phyloP scores from a whole-genome alignment of 2,329 filamentous ascomycete species.

The Nannizzia gypsea region DNA sequence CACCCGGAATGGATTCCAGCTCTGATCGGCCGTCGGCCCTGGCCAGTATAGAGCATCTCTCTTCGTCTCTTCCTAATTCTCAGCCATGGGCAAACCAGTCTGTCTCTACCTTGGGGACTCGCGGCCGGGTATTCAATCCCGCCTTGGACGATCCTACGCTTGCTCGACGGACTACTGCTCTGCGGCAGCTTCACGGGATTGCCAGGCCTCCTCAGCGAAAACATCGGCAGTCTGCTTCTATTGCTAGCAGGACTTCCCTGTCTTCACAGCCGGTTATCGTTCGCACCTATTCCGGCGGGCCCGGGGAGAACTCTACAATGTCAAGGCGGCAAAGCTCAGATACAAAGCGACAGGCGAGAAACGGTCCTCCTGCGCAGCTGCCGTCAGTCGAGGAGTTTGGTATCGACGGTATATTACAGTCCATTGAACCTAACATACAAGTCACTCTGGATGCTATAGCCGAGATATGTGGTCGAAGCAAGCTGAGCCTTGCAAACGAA shows the following conservation, averaged over 20 bases:
- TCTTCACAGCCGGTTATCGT: conserved; percentile 35
- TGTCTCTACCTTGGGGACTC: conserved; percentile 19
- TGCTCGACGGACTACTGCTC: conserved; percentile 22
- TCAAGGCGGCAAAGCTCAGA: conserved; percentile 20
- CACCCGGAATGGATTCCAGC: conserved; percentile 23
- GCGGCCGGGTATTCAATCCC: conserved; percentile 18
- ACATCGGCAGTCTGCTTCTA: conserved; percentile 18
- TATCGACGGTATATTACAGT: conserved; percentile 44
- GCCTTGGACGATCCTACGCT: conserved; percentile 22
- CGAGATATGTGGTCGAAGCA: conserved; percentile 51
- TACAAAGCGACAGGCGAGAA: conserved; percentile 11
- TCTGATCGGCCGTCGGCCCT: conserved; percentile 20
- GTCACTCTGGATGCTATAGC: conserved; percentile 50
- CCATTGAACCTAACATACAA: conserved; percentile 48
- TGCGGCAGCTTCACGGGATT: conserved; percentile 25
- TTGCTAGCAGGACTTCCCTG: conserved; percentile 18
- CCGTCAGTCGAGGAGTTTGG: conserved; percentile 44
- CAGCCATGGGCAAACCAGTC: conserved; percentile 24
- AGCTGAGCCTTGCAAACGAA: conserved; percentile 50
- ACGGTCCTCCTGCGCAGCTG: conserved; percentile 22
- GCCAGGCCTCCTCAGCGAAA: conserved; percentile 19
- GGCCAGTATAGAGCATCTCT: conserved; percentile 20
- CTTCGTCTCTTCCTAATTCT: conserved; percentile 21
- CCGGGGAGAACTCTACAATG: conserved; percentile 24
- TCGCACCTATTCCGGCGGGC: conserved; percentile 31